phyloP scores from a whole-genome alignment of 495 filamentous ascomycete species.

The Talaromyces trachyspermus region DNA sequence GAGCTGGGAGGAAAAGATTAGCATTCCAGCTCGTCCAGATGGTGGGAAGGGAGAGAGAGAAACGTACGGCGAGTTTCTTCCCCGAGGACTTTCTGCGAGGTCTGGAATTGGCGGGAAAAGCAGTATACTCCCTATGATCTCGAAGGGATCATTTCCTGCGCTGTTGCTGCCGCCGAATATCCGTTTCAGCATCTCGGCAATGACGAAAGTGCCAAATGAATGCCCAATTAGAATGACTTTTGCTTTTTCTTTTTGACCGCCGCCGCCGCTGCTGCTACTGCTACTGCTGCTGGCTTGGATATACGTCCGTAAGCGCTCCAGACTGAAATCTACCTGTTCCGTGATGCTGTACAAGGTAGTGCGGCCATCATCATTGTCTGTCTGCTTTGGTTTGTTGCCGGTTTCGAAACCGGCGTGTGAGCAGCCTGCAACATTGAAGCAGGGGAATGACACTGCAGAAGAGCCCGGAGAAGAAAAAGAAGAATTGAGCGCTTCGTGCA shows the following conservation, averaged over 20 bases:
- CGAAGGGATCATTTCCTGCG: slow-evolving; percentile 19
- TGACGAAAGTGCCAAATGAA: slow-evolving; percentile 72
- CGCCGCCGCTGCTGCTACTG: background rate
- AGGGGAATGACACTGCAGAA: slow-evolving; percentile 25
- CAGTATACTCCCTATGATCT: slow-evolving; percentile 54
- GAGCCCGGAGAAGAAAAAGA: slow-evolving; percentile 31
- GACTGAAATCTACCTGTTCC: slow-evolving; percentile 1
- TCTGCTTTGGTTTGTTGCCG: slow-evolving; percentile 11
- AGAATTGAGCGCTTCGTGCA: slow-evolving; percentile 21
- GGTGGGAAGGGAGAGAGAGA: too few relatives aligned
- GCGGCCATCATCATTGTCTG: background rate
- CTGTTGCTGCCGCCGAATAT: slow-evolving; percentile 26
- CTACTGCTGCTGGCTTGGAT: background rate
- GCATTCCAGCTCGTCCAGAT: background rate
- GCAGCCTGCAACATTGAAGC: slow-evolving; percentile 53
- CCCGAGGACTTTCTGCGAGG: slow-evolving; percentile 59
- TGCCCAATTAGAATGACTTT: slow-evolving; percentile 75
- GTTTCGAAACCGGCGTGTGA: slow-evolving; percentile 68
- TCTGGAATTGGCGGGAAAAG: slow-evolving; percentile 75
- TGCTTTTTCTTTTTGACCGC: slow-evolving; percentile 10
- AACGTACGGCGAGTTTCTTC: too few relatives aligned
- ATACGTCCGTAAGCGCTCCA: background rate
- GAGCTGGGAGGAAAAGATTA: background rate
- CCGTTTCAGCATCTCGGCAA: slow-evolving; percentile 61
- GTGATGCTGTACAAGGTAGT: background rate